Percentiles rank a stretch among this genome's conserved stretches.
These are phyloP conservation scores for Dictyostelium firmibasis DNA, from an alignment of 78 protist species.

Conservation along the genomic window DNA sequence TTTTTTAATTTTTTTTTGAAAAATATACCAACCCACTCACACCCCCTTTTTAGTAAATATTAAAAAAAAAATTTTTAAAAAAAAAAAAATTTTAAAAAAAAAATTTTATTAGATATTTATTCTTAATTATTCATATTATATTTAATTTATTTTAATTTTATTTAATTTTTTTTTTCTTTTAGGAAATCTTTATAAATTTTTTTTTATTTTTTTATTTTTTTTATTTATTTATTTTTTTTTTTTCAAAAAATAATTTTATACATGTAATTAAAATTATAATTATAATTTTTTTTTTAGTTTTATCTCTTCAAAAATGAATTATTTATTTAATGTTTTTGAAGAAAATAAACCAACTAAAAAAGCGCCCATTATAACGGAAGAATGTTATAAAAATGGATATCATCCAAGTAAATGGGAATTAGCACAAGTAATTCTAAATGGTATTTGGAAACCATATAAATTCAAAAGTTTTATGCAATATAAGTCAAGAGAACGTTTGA, in stretches of 20 bases:
- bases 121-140: background rate
- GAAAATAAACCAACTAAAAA: background rate
- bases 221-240: too few relatives aligned
- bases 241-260: too few relatives aligned
- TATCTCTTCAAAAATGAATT: background rate
- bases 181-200: background rate
- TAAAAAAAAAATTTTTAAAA: too few relatives aligned
- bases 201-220: too few relatives aligned
- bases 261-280: background rate
- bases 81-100: too few relatives aligned
- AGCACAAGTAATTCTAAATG: slow-evolving; percentile 28
- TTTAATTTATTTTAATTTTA: too few relatives aligned
- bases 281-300: background rate
- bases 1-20: too few relatives aligned
- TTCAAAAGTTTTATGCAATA: background rate
- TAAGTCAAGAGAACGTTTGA: background rate
- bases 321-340: background rate
- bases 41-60: too few relatives aligned
- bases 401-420: slow-evolving; percentile 41
- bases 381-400: slow-evolving; percentile 33
- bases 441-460: slow-evolving; percentile 55
- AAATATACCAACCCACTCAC: too few relatives aligned
- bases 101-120: background rate
- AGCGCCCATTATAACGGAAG: background rate
- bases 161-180: too few relatives aligned